A percentile compares a stretch with the other conserved stretches of the same genome.
Conservation (phyloP, 2,329 filamentous ascomycete genomes). For the Pseudocercospora crystallina region DNA sequence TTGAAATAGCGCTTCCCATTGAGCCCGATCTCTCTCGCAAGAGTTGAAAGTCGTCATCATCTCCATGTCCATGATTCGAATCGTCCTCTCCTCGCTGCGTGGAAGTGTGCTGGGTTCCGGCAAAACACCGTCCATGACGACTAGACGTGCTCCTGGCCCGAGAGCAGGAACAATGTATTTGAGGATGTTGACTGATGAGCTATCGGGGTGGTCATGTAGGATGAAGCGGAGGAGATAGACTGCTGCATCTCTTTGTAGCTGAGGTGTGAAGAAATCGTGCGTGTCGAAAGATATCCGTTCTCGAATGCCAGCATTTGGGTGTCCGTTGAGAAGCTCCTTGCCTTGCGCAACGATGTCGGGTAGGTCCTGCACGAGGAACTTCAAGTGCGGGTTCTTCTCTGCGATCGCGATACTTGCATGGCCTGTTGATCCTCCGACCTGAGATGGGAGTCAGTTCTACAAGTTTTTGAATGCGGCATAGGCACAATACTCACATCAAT, state of each 20-base stretch:
- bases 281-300: conserved; percentile 7
- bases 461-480: not conserved
- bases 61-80: conserved; percentile 7
- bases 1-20: conserved; percentile 8
- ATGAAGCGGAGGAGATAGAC: conserved; percentile 23
- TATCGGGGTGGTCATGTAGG: conserved; percentile 26
- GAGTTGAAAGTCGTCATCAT: conserved; percentile 11
- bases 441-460: too few relatives aligned
- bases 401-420: conserved; percentile 3
- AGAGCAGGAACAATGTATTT: conserved; percentile 17
- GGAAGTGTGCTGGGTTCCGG: conserved; percentile 9
- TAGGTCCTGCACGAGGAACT: conserved; percentile 11
- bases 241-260: conserved; percentile 29
- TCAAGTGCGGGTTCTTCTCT: conserved; percentile 2
- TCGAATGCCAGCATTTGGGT: not conserved
- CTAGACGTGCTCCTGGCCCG: conserved; percentile 22
- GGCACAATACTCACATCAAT: conserved; percentile 44
- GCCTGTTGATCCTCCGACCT: conserved; percentile 24
- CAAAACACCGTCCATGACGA: conserved; percentile 26
- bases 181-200: conserved; percentile 20
- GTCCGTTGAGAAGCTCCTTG: not conserved
- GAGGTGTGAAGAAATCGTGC: conserved; percentile 30
- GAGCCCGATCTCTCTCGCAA: conserved; percentile 3
- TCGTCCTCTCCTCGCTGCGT: not conserved
- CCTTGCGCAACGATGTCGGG: conserved; percentile 1